Percentiles rank a stretch among this genome's conserved stretches.
These are phyloP conservation scores for Graphilbum fragrans DNA, from an alignment of 2,329 filamentous ascomycete species.

Conservation along the genomic window DNA sequence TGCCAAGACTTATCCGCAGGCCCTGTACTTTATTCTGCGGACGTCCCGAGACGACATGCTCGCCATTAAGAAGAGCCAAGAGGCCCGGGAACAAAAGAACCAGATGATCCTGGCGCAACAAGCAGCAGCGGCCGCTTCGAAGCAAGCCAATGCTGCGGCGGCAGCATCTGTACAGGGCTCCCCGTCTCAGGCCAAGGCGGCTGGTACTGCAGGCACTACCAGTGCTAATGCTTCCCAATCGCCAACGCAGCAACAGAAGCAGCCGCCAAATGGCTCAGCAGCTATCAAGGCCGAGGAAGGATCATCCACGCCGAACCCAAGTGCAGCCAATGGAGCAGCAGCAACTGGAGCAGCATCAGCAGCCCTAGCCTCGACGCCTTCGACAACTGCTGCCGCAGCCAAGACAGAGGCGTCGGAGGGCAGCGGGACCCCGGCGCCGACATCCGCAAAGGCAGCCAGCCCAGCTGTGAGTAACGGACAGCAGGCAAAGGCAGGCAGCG, in stretches of 20 bases:
- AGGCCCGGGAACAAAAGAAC: conserved; percentile 57
- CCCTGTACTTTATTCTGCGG: conserved; percentile 87
- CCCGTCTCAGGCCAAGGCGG: too few relatives aligned
- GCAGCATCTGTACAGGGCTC: too few relatives aligned
- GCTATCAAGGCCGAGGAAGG: conserved; percentile 20
- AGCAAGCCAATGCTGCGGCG: not conserved
- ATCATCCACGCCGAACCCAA: not conserved
- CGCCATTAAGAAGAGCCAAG: conserved; percentile 80
- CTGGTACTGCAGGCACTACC: too few relatives aligned
- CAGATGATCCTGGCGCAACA: conserved; percentile 28
- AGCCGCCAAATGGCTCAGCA: too few relatives aligned
- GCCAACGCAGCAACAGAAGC: too few relatives aligned
- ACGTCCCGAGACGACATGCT: conserved; percentile 92
- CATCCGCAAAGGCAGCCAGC: not conserved
- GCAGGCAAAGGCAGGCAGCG: not conserved
- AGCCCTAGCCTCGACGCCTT: not conserved
- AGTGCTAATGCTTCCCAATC: too few relatives aligned
- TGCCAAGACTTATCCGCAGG: conserved; percentile 89
- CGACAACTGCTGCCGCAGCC: not conserved
- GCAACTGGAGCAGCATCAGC: not conserved
- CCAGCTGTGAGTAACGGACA: not conserved
- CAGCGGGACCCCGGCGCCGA: not conserved
- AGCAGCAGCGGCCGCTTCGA: conserved; percentile 3
- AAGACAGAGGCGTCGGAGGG: not conserved
- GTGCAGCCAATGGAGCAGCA: not conserved